A percentile compares a stretch with the other conserved stretches of the same genome.
phyloP scores from a whole-genome alignment of 139 green algal species.

The Chlorella sp. region DNA sequence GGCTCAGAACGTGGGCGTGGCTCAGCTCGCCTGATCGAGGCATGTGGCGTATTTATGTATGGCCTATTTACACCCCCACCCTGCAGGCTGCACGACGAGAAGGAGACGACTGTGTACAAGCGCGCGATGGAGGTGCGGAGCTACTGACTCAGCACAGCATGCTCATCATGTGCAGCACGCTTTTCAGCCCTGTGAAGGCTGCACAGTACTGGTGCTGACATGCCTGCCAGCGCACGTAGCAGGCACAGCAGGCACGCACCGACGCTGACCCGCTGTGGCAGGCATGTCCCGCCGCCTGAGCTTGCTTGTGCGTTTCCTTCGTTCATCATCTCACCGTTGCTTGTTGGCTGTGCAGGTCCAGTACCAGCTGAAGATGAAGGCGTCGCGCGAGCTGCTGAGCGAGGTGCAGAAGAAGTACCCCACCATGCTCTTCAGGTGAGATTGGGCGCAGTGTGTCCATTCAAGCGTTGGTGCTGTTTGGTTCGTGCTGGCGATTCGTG shows the following conservation, averaged over 20 bases:
- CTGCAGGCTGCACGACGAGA: slow-evolving; percentile 87
- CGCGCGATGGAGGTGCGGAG: slow-evolving; percentile 90
- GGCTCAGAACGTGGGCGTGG: too few species aligned
- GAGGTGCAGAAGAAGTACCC: slow-evolving; percentile 91
- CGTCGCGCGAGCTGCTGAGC: slow-evolving; percentile 80
- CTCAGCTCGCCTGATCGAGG: too few species aligned
- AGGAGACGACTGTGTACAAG: slow-evolving; percentile 98
- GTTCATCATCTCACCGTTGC: too few species aligned
- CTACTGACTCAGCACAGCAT: slow-evolving; percentile 97
- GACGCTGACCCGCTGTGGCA: too few species aligned
- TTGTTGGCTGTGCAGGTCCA: slow-evolving; percentile 23
- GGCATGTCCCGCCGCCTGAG: too few species aligned
- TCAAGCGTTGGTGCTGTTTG: neutral
- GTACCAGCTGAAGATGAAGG: slow-evolving; percentile 96
- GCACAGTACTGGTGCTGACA: too few species aligned
- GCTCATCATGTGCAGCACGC: slow-evolving; percentile 81
- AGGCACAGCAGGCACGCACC: too few species aligned
- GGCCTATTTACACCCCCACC: neutral
- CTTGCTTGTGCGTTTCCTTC: slow-evolving; percentile 1
- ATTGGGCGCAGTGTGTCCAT: neutral
- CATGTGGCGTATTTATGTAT: too few species aligned
- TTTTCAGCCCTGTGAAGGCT: too few species aligned
- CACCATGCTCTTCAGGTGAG: slow-evolving; percentile 90
- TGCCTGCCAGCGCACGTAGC: too few species aligned
- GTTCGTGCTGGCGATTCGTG: too few species aligned